Evolutionary conservation across 2,329 filamentous ascomycete species (phyloP), one percentile per base, ranked within the genome.

Genomic region (Fusarium guadeloupense): DNA sequence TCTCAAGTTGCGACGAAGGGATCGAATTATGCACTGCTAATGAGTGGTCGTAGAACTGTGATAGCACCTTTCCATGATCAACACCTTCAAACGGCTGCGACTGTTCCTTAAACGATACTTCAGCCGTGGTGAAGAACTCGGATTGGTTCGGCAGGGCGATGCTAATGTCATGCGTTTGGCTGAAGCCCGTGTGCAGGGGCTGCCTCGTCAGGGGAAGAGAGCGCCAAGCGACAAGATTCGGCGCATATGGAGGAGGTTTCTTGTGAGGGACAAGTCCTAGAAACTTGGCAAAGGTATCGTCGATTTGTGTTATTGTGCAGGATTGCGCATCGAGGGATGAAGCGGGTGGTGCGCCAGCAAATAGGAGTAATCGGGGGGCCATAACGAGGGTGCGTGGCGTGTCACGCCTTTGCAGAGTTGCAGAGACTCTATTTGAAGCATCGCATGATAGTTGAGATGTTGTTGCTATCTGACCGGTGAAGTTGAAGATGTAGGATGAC

Each of bases 31-130:
- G 86, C 13, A 89, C 77, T 3, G 87, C 84, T 42, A 96, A 82
- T 0, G 92, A 95, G 68, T 94, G 86, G 62, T 95, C 85, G 67
- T 92, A 90, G 72, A 95, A 96, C 52, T 88, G 83, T 4, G 85
- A 83, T 4, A 88, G 74, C 0, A 80, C 60, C 16, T 77, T 71
- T 23, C 74, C 73, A 4, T 71, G 72, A 9, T 78, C 78, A 41
- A 76, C 74, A 16, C 58, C 39, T 3, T 69, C 62, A 19, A 66
- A 56, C 1, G 69, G 58, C 21, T 56, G 59, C 9, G 65, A 66
- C n/a, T 51, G 28, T 51, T 49, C 45, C 6, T 69, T 66, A 26
- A 74, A 65, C 6, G 78, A 78, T 12, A 79, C 64, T 23, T 78
- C 74, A 4, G 77, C 74, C 2, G 79, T 77, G 16, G 77, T 80